Evolutionary conservation across 768 basidiomycete genomes (phyloP), one percentile per base, ranked within the genome.

Genomic region (Suillus luteus): DNA sequence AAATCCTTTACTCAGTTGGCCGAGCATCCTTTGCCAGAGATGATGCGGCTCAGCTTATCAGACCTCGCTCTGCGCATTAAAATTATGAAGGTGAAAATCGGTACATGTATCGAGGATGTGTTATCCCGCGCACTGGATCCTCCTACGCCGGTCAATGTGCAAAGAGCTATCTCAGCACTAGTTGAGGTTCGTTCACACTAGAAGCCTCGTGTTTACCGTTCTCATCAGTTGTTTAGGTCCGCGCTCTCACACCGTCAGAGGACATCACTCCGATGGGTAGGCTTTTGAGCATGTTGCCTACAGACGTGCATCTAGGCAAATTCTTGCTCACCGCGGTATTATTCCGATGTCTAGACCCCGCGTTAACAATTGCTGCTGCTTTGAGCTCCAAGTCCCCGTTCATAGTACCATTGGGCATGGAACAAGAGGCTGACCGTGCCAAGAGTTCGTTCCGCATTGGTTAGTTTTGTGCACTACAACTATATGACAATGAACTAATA

Each of bases 291-390:
- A 92, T 93, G 72, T 80, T 99, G 44, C 96, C 96, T 0, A 93
- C 95, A 54, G 96, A 99, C 72, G 96, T 99, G 17, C 94, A 98
- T 73, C 85, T 97, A 4, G 96, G 95, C 44, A 97, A 98, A 79
- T 92, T 98, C 72, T 81, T 99, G 17, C 80, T 99, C 48, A 86
- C 88, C 31, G 90, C 95, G 6, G 88, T 90, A 2, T 73, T 95
- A 44, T 92, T 98, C 74, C 86, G 87, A 52, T 99, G 96, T 73
- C 78, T 99, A 65, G 96, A 99, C 76, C 93, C 96, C 1, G 96
- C 95, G n/a, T 81, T 99, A 57, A 97, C 96, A 6, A 95, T 99
- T 64, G 95, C 94, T 17, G 96, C 96, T 7, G 86, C 92, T 1
- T 79, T 99, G 48, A 96, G 92, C 71, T 90, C 93, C 1, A 99